Evolutionary conservation across 2,329 filamentous ascomycete species (phyloP).

Genomic region (Samsoniella hepiali): DNA sequence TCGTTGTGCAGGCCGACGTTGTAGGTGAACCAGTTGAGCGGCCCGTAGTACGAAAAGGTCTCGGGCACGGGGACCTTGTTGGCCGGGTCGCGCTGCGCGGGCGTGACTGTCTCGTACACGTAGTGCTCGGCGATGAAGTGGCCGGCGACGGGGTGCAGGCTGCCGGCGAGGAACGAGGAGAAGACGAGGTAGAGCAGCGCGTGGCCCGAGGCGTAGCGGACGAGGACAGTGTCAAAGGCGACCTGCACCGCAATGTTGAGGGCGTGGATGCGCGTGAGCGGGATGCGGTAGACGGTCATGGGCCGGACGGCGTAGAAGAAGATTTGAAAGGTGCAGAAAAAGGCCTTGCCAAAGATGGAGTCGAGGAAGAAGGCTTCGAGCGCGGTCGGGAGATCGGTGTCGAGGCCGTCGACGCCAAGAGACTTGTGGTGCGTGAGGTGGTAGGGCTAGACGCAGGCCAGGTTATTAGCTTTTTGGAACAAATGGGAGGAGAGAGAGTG

Average conservation of each 20-base stretch:
- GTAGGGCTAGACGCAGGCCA: slow-evolving; percentile 62
- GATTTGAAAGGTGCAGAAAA: slow-evolving; percentile 99
- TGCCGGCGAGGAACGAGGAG: slow-evolving; percentile 90
- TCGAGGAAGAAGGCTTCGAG: slow-evolving; percentile 91
- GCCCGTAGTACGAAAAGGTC: slow-evolving; percentile 95
- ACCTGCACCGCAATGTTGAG: slow-evolving; percentile 78
- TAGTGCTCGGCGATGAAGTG: slow-evolving; percentile 99
- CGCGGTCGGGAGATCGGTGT: slow-evolving; percentile 91
- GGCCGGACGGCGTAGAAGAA: slow-evolving; percentile 96
- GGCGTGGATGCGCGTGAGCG: slow-evolving; percentile 79
- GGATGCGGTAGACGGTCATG: slow-evolving; percentile 88
- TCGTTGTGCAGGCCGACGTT: slow-evolving; percentile 98
- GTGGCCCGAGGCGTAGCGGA: slow-evolving; percentile 57
- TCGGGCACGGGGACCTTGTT: slow-evolving; percentile 73
- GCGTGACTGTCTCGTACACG: slow-evolving; percentile 65
- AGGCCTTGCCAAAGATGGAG: slow-evolving; percentile 92
- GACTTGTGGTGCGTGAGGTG: slow-evolving; percentile 99
- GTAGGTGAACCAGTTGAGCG: slow-evolving; percentile 88
- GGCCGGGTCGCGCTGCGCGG: slow-evolving; percentile 52
- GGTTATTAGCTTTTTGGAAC: slow-evolving; percentile 24
- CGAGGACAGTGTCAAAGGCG: slow-evolving; percentile 69
- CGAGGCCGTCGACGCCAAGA: slow-evolving; percentile 90
- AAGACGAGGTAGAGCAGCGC: slow-evolving; percentile 79
- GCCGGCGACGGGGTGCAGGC: slow-evolving; percentile 87
- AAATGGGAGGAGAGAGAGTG: not conserved